phyloP scores from a whole-genome alignment of 768 basidiomycete genomes.

The Collybiopsis confluens region DNA sequence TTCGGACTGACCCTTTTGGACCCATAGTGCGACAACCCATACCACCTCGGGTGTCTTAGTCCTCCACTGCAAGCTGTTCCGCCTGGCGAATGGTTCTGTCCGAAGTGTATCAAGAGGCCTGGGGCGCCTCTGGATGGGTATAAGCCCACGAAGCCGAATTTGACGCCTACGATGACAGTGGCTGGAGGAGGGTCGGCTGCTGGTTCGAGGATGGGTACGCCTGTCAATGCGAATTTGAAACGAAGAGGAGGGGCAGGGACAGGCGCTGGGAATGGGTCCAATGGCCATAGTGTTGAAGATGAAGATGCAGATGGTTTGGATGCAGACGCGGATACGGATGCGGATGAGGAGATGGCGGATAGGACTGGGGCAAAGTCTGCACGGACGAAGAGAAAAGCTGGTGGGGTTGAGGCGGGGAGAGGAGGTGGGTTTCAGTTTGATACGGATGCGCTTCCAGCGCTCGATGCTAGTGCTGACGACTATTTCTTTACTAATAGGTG shows the following conservation, averaged over 20 bases:
- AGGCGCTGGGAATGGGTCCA: background rate
- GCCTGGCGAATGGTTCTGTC: slow-evolving; percentile 92
- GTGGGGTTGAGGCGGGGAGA: background rate
- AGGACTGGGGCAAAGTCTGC: background rate
- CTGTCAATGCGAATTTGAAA: slow-evolving; percentile 1
- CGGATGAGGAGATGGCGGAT: slow-evolving; percentile 1
- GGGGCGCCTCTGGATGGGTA: slow-evolving; percentile 36
- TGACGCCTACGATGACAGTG: background rate
- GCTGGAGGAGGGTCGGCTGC: background rate
- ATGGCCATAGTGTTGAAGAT: too few species aligned
- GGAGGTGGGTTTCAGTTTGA: background rate
- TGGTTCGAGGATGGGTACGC: background rate
- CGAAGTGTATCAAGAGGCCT: slow-evolving; percentile 59
- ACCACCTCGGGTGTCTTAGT: slow-evolving; percentile 76
- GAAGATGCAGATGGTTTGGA: slow-evolving; percentile 8
- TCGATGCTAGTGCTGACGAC: too few species aligned
- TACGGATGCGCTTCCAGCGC: too few species aligned
- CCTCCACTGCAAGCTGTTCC: slow-evolving; percentile 78
- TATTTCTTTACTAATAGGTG: background rate
- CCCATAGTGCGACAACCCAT: slow-evolving; percentile 81
- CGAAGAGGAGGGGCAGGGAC: slow-evolving; percentile 4
- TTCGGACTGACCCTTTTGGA: background rate
- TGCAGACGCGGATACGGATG: slow-evolving; percentile 1
- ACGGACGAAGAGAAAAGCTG: background rate
- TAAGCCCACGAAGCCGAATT: slow-evolving; percentile 15